phyloP scores from a whole-genome alignment of 176 grass and related monocot species.

The Oryza glumipatula region DNA sequence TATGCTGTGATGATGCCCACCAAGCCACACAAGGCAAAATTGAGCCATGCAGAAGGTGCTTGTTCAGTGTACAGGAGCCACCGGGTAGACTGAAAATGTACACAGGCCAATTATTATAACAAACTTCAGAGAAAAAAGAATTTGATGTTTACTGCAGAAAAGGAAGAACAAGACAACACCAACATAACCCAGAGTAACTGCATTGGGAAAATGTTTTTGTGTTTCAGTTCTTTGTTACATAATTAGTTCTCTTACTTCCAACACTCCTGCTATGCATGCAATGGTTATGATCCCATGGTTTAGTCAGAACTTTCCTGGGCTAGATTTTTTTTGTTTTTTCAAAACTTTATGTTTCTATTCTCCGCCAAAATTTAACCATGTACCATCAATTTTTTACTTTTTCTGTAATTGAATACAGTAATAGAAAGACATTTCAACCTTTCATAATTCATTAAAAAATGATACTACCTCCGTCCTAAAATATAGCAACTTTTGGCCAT shows the following conservation, averaged over 20 bases:
- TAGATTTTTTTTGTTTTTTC: slow-evolving; percentile 3
- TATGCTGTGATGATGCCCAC: slow-evolving; percentile 96
- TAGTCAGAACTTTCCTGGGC: neutral
- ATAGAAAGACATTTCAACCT: neutral
- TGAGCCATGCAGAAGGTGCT: slow-evolving; percentile 96
- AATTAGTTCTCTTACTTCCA: slow-evolving; percentile 4
- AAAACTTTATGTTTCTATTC: neutral
- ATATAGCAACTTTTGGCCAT: too few relatives aligned
- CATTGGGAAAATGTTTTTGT: neutral
- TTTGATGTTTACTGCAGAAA: slow-evolving; percentile 22
- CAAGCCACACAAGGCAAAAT: slow-evolving; percentile 92
- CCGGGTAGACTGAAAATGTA: slow-evolving; percentile 77
- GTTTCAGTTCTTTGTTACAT: neutral
- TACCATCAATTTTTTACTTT: slow-evolving; percentile 10
- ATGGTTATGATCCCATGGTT: neutral
- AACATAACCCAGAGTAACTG: neutral
- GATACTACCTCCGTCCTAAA: too few relatives aligned
- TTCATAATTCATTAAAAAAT: neutral
- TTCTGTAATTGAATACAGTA: slow-evolving; percentile 6
- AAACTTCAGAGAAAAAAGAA: slow-evolving; percentile 8
- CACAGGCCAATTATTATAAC: slow-evolving; percentile 21
- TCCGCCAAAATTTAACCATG: slow-evolving; percentile 8
- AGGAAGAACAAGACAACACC: neutral
- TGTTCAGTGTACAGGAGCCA: slow-evolving; percentile 99
- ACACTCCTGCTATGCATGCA: neutral